These are phyloP conservation scores for Huntiella moniliformis DNA, from an alignment of 2,329 filamentous ascomycete species.

Conservation along the genomic window DNA sequence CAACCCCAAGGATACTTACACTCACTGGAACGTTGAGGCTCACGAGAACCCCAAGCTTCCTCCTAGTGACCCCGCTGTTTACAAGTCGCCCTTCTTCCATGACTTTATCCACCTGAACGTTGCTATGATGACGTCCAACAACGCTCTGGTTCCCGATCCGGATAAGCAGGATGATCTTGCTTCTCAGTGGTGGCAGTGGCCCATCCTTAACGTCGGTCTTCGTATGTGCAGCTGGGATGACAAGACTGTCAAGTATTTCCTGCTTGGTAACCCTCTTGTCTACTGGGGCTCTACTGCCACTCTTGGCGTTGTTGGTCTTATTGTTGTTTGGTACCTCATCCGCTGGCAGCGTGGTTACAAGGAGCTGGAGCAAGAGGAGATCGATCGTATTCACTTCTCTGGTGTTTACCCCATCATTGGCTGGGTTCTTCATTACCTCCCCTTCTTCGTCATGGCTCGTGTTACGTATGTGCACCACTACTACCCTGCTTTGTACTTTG, in stretches of 20 bases:
- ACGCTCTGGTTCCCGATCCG: conserved; percentile 87
- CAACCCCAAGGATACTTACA: conserved; percentile 81
- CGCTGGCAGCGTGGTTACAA: conserved; percentile 91
- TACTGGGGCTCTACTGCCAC: conserved; percentile 87
- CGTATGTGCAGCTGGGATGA: conserved; percentile 99
- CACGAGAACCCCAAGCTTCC: conserved; percentile 88
- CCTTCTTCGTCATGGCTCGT: conserved; percentile 93
- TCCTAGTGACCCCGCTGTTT: conserved; percentile 70
- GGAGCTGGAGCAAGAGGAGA: conserved; percentile 60
- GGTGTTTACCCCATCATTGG: conserved; percentile 81
- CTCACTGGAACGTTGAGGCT: conserved; percentile 96
- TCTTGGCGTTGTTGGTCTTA: conserved; percentile 50
- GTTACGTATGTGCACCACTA: conserved; percentile 99
- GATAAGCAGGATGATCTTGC: conserved; percentile 98
- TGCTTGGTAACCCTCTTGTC: conserved; percentile 86
- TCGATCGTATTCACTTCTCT: conserved; percentile 89
- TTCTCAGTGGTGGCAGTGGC: conserved; percentile 97
- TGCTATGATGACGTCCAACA: conserved; percentile 99
- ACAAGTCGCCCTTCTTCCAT: conserved; percentile 92
- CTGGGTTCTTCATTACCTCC: conserved; percentile 92
- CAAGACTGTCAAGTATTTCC: conserved; percentile 89
- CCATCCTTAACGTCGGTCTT: conserved; percentile 80
- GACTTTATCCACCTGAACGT: conserved; percentile 97
- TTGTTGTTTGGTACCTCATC: conserved; percentile 69
- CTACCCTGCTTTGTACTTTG: conserved; percentile 95